Percentiles rank a stretch among this genome's conserved stretches.
These are phyloP conservation scores for Pichia eremophila DNA, from an alignment of 805 yeast species.

Conservation along the genomic window DNA sequence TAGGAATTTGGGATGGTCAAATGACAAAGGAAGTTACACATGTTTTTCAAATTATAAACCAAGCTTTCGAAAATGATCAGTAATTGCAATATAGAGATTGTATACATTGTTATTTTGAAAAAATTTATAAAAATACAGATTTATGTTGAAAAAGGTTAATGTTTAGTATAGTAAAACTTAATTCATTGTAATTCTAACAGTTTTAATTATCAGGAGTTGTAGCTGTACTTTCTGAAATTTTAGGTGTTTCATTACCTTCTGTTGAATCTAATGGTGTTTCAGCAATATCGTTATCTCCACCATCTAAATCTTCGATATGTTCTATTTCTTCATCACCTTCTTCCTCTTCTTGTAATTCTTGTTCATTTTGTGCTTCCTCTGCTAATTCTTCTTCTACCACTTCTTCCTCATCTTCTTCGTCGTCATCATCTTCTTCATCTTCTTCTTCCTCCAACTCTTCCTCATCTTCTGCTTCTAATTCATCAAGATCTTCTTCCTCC, in stretches of 20 bases:
- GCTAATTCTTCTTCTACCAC: neutral
- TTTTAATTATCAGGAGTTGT: neutral
- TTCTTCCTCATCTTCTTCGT: neutral
- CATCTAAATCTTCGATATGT: neutral
- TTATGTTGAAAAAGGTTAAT: neutral
- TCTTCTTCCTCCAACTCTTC: slow-evolving; percentile 12
- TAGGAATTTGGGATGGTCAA: neutral
- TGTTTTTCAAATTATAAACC: slow-evolving; percentile 36
- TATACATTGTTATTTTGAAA: neutral
- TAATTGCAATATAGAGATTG: neutral
- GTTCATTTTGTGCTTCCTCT: slow-evolving; percentile 13
- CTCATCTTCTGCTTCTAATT: slow-evolving; percentile 13
- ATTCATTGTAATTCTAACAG: neutral
- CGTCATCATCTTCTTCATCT: slow-evolving; percentile 15
- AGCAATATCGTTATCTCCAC: neutral
- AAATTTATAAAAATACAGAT: neutral
- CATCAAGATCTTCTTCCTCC: slow-evolving; percentile 25
- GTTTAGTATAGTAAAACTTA: no score
- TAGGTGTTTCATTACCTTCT: slow-evolving; percentile 2
- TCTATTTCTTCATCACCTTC: slow-evolving; percentile 11
- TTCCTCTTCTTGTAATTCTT: slow-evolving; percentile 12
- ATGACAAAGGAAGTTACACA: slow-evolving; percentile 22
- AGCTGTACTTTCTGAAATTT: slow-evolving; percentile 2
- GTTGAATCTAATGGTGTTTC: neutral
- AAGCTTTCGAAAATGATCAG: slow-evolving; percentile 22